A percentile compares a stretch with the other conserved stretches of the same genome.
Evolutionary conservation across 179 eudicot genomes (phyloP).

Genomic region (Drosera spatulata): DNA sequence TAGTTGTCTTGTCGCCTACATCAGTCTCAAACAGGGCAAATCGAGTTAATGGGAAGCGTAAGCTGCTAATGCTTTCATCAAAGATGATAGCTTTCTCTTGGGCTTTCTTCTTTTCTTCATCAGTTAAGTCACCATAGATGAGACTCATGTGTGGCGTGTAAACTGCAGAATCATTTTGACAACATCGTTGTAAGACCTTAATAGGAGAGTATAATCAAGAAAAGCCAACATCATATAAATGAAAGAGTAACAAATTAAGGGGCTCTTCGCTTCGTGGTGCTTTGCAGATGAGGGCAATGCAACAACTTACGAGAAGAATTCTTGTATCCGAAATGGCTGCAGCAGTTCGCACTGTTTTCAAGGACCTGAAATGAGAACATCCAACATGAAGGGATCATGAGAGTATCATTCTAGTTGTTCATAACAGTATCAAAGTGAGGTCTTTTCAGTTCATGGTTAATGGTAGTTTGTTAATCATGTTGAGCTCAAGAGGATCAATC

Average conservation of each 20-base stretch:
- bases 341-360: constrained; percentile 52
- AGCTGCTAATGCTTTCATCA: constrained; percentile 46
- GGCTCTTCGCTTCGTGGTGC: too few relatives aligned
- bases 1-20: constrained; percentile 62
- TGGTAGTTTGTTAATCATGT: too few relatives aligned
- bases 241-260: too few relatives aligned
- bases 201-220: too few relatives aligned
- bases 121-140: constrained; percentile 64
- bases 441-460: too few relatives aligned
- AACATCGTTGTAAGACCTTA: too few relatives aligned
- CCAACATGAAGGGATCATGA: not conserved
- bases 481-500: too few relatives aligned
- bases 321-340: constrained; percentile 51
- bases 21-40: constrained; percentile 76
- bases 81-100: constrained; percentile 56
- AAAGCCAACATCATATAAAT: too few relatives aligned
- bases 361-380: constrained; percentile 37
- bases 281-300: too few relatives aligned
- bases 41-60: constrained; percentile 55
- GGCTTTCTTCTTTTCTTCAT: constrained; percentile 79
- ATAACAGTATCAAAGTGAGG: too few relatives aligned
- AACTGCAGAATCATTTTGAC: constrained; percentile 32
- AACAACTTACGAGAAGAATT: constrained; percentile 45
- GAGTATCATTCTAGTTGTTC: too few relatives aligned
- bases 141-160: constrained; percentile 98